phyloP scores from a whole-genome alignment of 2,329 filamentous ascomycete genomes.

The Pyrenophora graminea region DNA sequence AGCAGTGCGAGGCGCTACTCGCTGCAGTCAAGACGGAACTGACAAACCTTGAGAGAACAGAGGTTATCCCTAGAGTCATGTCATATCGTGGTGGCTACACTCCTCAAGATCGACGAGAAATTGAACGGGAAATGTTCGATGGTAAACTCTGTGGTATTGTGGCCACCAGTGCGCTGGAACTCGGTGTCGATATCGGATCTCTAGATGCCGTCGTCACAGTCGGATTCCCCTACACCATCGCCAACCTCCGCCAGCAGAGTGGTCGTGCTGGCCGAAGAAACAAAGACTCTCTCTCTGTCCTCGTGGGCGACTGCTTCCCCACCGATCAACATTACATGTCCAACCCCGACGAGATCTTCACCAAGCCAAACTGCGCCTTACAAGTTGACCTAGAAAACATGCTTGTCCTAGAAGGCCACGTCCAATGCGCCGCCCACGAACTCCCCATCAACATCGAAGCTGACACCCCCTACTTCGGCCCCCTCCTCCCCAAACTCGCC shows the following conservation, averaged over 20 bases:
- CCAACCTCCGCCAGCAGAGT: slow-evolving; percentile 92
- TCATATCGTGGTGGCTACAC: slow-evolving; percentile 95
- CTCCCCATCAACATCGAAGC: slow-evolving; percentile 84
- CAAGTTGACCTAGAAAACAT: slow-evolving; percentile 92
- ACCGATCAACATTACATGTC: slow-evolving; percentile 97
- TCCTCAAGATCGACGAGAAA: slow-evolving; percentile 81
- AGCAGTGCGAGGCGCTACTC: slow-evolving; percentile 84
- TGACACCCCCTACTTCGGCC: slow-evolving; percentile 79
- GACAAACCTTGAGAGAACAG: slow-evolving; percentile 69
- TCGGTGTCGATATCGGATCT: slow-evolving; percentile 93
- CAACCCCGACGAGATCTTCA: slow-evolving; percentile 92
- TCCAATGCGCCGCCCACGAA: slow-evolving; percentile 94
- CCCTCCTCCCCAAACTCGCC: slow-evolving; percentile 71
- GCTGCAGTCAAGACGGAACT: slow-evolving; percentile 80
- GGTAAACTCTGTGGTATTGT: slow-evolving; percentile 91
- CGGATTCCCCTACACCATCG: slow-evolving; percentile 93
- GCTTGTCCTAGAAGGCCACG: slow-evolving; percentile 87
- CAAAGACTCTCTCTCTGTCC: slow-evolving; percentile 86
- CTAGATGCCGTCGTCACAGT: slow-evolving; percentile 92
- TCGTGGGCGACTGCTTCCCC: slow-evolving; percentile 86
- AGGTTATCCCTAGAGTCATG: slow-evolving; percentile 83
- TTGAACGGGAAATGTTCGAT: slow-evolving; percentile 96
- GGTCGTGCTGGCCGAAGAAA: slow-evolving; percentile 90
- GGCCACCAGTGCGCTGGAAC: slow-evolving; percentile 87
- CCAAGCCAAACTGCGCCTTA: slow-evolving; percentile 83